Evolutionary conservation across 495 filamentous ascomycete species (phyloP).

Genomic region (Penicillium cataractarum): DNA sequence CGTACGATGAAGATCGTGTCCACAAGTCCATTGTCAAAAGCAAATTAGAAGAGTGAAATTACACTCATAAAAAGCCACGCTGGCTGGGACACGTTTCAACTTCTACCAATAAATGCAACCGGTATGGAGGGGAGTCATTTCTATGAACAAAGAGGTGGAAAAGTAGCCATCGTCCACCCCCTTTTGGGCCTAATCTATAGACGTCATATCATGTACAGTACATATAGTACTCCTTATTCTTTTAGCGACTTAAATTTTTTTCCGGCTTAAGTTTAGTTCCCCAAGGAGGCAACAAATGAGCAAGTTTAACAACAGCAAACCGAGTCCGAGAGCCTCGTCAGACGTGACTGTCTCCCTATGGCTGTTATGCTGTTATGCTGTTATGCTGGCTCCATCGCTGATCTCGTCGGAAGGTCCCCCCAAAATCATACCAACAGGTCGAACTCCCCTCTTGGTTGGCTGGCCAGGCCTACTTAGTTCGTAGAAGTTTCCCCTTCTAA

Average conservation of each 20-base stretch:
- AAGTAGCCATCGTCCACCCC: slow-evolving; percentile 15
- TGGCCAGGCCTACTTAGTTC: neutral
- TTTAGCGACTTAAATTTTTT: neutral
- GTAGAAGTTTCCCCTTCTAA: slow-evolving; percentile 25
- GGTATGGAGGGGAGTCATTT: neutral
- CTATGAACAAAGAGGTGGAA: slow-evolving; percentile 3
- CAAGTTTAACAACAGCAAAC: neutral
- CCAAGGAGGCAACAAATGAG: neutral
- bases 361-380: no score
- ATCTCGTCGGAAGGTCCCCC: neutral
- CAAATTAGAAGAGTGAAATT: neutral
- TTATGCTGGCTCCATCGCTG: slow-evolving; percentile 8
- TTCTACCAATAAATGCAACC: neutral
- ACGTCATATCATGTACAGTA: neutral
- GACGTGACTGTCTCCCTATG: slow-evolving; percentile 1
- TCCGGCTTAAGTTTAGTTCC: neutral
- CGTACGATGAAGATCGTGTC: slow-evolving; percentile 15
- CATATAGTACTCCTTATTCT: neutral
- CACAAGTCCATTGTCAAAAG: neutral
- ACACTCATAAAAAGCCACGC: slow-evolving; percentile 13
- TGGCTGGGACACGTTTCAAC: slow-evolving; percentile 16
- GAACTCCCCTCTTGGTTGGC: neutral
- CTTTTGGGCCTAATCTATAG: slow-evolving; percentile 3
- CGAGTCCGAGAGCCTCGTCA: slow-evolving; percentile 4
- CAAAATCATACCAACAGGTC: neutral